Conservation (phyloP, 371 early-diverging fungal species). For the Mortierella sp. region DNA sequence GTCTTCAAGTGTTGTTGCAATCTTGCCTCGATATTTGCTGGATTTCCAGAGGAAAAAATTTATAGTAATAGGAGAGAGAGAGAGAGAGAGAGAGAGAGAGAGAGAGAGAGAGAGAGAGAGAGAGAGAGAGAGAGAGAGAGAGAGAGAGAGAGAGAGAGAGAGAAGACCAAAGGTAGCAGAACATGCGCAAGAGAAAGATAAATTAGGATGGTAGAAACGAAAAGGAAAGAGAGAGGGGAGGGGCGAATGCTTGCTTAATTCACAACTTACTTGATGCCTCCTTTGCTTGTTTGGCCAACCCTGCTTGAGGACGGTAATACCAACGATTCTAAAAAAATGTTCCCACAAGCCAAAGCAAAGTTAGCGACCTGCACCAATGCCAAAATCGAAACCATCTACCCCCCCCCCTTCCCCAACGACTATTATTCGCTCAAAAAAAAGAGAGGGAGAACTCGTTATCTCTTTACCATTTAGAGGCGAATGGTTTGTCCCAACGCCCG, state of each 20-base stretch:
- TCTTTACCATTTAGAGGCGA: slow-evolving; percentile 17
- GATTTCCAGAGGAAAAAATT: no score
- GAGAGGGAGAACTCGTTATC: neutral
- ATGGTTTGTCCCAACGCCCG: neutral
- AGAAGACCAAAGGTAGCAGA: neutral
- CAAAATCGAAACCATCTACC: neutral
- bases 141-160: neutral
- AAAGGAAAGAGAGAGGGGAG: neutral
- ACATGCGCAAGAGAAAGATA: neutral
- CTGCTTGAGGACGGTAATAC: slow-evolving; percentile 34
- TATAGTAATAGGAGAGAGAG: no score
- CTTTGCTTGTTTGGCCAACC: slow-evolving; percentile 46
- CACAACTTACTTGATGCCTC: slow-evolving; percentile 44
- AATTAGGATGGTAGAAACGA: neutral
- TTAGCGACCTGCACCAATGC: neutral
- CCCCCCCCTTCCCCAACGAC: no score
- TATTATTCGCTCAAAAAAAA: no score
- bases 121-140: no score
- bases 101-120: no score
- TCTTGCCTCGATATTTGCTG: slow-evolving; percentile 51
- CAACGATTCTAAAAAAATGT: slow-evolving; percentile 19
- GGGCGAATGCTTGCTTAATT: neutral
- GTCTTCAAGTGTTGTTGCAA: slow-evolving; percentile 51
- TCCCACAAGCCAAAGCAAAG: no score
- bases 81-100: neutral